phyloP scores from a whole-genome alignment of 2,329 filamentous ascomycete genomes.

The Trichophyton equinum region DNA sequence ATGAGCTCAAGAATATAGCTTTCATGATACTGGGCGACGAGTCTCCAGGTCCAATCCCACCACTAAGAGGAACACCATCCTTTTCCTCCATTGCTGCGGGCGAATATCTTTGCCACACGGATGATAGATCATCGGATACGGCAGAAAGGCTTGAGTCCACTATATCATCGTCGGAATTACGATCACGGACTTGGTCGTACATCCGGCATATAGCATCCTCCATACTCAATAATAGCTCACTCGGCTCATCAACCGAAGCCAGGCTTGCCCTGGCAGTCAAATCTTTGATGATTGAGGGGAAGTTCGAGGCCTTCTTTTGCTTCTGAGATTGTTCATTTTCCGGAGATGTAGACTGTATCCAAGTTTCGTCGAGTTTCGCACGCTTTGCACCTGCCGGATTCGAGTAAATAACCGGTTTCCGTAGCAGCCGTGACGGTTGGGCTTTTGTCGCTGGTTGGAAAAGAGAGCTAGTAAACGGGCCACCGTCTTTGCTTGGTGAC shows the following conservation, averaged over 20 bases:
- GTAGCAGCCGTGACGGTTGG: constrained; percentile 9
- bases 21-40: constrained; percentile 55
- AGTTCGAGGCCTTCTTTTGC: constrained; percentile 45
- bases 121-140: constrained; percentile 24
- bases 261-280: constrained; percentile 46
- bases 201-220: constrained; percentile 57
- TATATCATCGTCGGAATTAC: constrained; percentile 22
- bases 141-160: constrained; percentile 24
- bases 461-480: background rate
- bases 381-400: constrained; percentile 33
- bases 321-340: constrained; percentile 26
- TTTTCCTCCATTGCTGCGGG: constrained; percentile 32
- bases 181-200: constrained; percentile 38
- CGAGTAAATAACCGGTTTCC: constrained; percentile 30
- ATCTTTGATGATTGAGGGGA: constrained; percentile 59
- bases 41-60: constrained; percentile 53
- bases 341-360: constrained; percentile 24
- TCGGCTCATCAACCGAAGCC: constrained; percentile 54
- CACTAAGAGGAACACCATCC: constrained; percentile 29
- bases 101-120: constrained; percentile 23
- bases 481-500: constrained; percentile 1
- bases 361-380: constrained; percentile 30
- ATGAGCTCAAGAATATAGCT: constrained; percentile 62
- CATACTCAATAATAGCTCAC: constrained; percentile 59
- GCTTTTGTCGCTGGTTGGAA: background rate